Evolutionary conservation across 148 eudicot species (phyloP), one percentile per base, ranked within the genome.

Genomic region (Suaeda aralocaspica): DNA sequence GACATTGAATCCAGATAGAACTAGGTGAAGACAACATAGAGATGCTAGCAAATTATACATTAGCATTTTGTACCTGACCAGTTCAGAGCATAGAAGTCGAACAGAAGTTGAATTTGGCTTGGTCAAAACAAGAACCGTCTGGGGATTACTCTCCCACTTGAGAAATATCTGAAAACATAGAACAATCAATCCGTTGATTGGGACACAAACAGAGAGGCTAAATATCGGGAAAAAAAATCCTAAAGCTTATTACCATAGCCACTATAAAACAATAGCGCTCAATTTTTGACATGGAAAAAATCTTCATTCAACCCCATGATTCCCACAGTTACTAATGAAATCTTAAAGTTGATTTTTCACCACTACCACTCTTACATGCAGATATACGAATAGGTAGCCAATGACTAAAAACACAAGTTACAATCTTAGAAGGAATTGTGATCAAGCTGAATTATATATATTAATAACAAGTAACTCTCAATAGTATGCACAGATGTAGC

Each of bases 71-170:
- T 82, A 94, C 99, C 93, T 91, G 85, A 94, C 80, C 84, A 94
- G 81, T 73, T 94, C 96, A 9, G 81, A 76, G 77, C 92, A 91
- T 6, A 91, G 78, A 77, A 87, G 80, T 67, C 77, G 82, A 34
- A 94, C 99, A 79, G 96, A 83, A 58, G 83, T 71, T 75, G 99
- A 94, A 76, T 94, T 91, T 71, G 99, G 99, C 81, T 94, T 94
- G 76, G 92, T 86, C 84, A 94, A 72, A 66, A 94, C 86, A 73
- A 94, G 93, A 51, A 94, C 89, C 13, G 99, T 94, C 72, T 76
- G 82, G 41, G 99, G 99, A 51, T 74, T 82, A 64, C 85, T 83
- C 74, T 89, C 97, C 99, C 99, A 94, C 87, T 89, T 91, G 78
- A 94, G 87, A 33, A 91, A 87, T 76, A 94, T 94, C 99, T 94